Evolutionary conservation across 2,329 filamentous ascomycete species (phyloP), one percentile per base, ranked within the genome.

Genomic region (Fusarium paranaense): DNA sequence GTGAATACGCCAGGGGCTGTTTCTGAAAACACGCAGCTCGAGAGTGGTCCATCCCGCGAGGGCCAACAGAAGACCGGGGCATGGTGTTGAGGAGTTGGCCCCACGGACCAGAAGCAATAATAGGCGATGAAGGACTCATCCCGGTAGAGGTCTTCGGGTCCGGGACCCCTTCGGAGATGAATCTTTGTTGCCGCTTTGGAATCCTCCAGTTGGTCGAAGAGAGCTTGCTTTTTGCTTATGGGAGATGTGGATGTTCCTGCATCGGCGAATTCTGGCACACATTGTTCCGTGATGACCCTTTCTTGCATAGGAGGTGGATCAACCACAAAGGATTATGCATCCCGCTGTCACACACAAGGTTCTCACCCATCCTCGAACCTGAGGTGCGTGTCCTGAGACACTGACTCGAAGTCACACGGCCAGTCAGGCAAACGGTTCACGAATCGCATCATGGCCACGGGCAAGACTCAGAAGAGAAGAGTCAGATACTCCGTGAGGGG

Each of bases 131-230:
- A 52, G 18, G 16, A 59, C 47, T 27, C 62, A 45, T 50, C 42
- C 58, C 25, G 25, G 32, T 45, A n/a, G 30, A 35, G 18, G 27
- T 54, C 47, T 67, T 59, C 57, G 64, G 59, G 33, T 20, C 38
- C 67, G 54, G 70, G 50, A 59, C 52, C 60, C 50, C 64, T 45
- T 63, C 64, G 67, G 58, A 64, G 65, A 69, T 68, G 50, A 56
- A 54, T 62, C 40, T 58, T 22, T 22, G 22, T 22, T 38, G 25
- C n/a, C 30, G 10, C 10, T n/a, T 30, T 62, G 20, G 30, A 35
- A 47, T n/a, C 20, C 18, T 22, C 32, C 30, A 60, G 18, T 42
- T 64, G 18, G 20, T 8, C 35, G 25, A 64, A 47, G 54, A 63
- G 30, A 13, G 45, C n/a, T 54, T 54, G 33, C 60, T 50, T 54